Evolutionary conservation across 768 basidiomycete genomes (phyloP), one percentile per base, ranked within the genome.

Genomic region (Lactifluus rugatus): DNA sequence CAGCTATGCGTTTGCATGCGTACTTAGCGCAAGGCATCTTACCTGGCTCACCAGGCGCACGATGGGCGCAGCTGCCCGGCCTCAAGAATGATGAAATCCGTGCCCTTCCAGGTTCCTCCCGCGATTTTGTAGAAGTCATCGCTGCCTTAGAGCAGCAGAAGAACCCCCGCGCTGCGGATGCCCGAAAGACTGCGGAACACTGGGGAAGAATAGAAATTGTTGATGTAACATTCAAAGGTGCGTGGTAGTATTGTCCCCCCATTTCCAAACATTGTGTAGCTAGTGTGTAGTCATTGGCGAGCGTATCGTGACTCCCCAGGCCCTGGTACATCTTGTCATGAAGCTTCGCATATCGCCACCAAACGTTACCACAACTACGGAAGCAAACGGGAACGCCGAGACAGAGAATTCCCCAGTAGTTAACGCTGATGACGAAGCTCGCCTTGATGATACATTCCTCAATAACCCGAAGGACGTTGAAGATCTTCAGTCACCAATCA

Each of bases 181-280:
- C 84, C n/a, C 76, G 78, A 69, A 85, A 83, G 62, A 84, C 80
- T 0, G 73, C 87, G 2, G 73, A 81, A 58, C 79, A 75, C 53
- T 91, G 90, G 86, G 85, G 85, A 2, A 76, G 77, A 47, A 72
- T 90, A 21, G 87, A 97, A 52, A 73, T 98, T 37, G 82, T 89
- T 19, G 85, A 88, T 67, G 85, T 87, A 21, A 73, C 78, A 13
- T 97, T 96, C 78, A 88, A 88, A 77, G 93, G 93, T 92, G 52
- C 36, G 76, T 61, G 19, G 13, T 42, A 46, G 9, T 25, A 9
- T 39, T 3, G 5, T 32, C 4, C 1, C 52, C 21, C 4, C 11
- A 52, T 32, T 9, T 25, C 17, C n/a, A 34, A 47, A 8, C 41
- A 26, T 28, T 36, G 4, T 10, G 31, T 65, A 10, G 58, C 6